Base-by-base conservation (phyloP, 257 asterid genomes). In the Ophiorrhiza pumila region DNA sequence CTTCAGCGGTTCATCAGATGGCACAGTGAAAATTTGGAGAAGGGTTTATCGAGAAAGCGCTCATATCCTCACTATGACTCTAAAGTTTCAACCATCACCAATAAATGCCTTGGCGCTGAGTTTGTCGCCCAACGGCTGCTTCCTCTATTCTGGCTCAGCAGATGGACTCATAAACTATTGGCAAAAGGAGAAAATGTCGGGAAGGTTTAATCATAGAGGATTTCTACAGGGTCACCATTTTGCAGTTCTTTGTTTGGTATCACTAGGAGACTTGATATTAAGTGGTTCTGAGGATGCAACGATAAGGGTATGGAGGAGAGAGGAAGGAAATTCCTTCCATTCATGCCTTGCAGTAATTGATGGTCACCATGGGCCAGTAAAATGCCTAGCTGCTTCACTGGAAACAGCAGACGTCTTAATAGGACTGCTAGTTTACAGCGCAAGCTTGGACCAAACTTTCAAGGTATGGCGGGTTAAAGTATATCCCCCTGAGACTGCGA, bases 261-360 rank as follows among this genome's bases (percentile, higher is more conserved):
- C 96, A 11, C 20, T 90, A 0, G 87, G 78, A 12, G 89, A 88
- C 45, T 27, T 86, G 42, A 64, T 90, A 47, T 77, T 90, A 4
- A 90, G 96, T 61, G 96, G 96, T 4, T 90, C 96, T 0, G 96
- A 90, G 73, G 96, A 90, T 47, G 84, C 96, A 23, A 90, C 92
- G 5, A 85, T 90, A 56, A 69, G 95, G 71, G 76, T 90, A 69
- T 90, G 96, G 96, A 87, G 83, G 76, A 76, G 95, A 35, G 96
- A 88, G 18, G 90, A 84, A 1, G 88, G 87, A 35, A 85, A 74
- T 35, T 73, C 87, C 0, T 81, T 82, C 55, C 96, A 90, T 71
- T 75, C 90, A 7, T 88, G 92, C 65, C 80, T 88, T 22, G 88
- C 88, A 0, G 95, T 88, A 58, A 81, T 90, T 22, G 96, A 88